Percentiles rank a stretch among this genome's conserved stretches.
Conservation (phyloP, 164 flowering plant species). For the Buxus sempervirens region DNA sequence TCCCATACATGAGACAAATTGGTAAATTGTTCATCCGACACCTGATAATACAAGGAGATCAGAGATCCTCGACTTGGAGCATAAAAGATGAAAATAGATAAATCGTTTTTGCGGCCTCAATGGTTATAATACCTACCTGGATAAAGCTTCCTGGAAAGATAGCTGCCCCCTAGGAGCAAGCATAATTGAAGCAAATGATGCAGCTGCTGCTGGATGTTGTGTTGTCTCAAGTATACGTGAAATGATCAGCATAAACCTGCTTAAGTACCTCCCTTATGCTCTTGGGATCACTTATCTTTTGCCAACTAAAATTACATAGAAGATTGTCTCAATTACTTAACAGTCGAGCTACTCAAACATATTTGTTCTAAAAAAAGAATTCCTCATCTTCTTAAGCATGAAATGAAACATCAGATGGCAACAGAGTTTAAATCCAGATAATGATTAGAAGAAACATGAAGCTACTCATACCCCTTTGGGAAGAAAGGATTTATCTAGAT, state of each 20-base stretch:
- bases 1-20: conserved; percentile 88
- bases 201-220: conserved; percentile 97
- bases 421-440: neutral
- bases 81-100: neutral
- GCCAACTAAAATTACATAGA: conserved; percentile 57
- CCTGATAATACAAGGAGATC: conserved; percentile 29
- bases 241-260: conserved; percentile 92
- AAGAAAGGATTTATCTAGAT: neutral
- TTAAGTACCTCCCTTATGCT: conserved; percentile 69
- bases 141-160: conserved; percentile 73
- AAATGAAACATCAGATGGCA: neutral
- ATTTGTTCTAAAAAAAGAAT: neutral
- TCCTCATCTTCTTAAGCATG: neutral
- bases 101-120: neutral
- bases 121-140: conserved; percentile 35
- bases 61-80: neutral
- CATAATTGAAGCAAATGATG: conserved; percentile 92
- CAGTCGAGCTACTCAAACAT: neutral
- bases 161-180: conserved; percentile 80
- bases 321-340: neutral
- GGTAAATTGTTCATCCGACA: conserved; percentile 59
- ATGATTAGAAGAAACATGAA: neutral
- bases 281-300: conserved; percentile 82
- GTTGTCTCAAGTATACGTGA: conserved; percentile 68
- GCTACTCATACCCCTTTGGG: neutral